A percentile compares a stretch with the other conserved stretches of the same genome.
phyloP scores from a whole-genome alignment of 768 basidiomycete species.

The Agrocybe praecox region DNA sequence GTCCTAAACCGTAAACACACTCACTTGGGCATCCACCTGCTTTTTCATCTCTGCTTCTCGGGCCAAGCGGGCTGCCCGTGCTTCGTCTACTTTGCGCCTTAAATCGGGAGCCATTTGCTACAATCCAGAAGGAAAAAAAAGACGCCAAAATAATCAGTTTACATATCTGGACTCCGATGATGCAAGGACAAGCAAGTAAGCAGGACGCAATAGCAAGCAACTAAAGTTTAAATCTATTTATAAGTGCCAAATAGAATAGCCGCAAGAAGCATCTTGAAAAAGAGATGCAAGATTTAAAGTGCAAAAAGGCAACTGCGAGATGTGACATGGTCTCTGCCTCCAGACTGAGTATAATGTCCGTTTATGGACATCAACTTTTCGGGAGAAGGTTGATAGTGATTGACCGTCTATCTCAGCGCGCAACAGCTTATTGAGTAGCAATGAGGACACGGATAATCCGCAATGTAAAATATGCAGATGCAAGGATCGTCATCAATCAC shows the following conservation, averaged over 20 bases:
- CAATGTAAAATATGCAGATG: slow-evolving; percentile 6
- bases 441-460: slow-evolving; percentile 13
- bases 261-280: background rate
- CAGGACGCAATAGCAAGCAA: background rate
- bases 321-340: background rate
- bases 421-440: slow-evolving; percentile 10
- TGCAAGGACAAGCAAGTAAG: slow-evolving; percentile 9
- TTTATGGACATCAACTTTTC: background rate
- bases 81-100: slow-evolving; percentile 62
- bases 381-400: slow-evolving; percentile 13
- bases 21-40: slow-evolving; percentile 55
- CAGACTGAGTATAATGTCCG: background rate
- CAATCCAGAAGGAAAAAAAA: slow-evolving; percentile 1
- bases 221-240: slow-evolving; percentile 2
- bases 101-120: slow-evolving; percentile 70
- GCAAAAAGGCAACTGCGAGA: background rate
- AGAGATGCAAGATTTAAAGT: slow-evolving; percentile 3
- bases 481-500: slow-evolving; percentile 5
- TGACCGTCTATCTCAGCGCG: slow-evolving; percentile 1
- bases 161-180: slow-evolving; percentile 8
- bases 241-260: slow-evolving; percentile 1
- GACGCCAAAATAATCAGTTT: background rate
- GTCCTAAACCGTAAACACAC: slow-evolving; percentile 20
- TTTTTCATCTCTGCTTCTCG: slow-evolving; percentile 57
- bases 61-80: slow-evolving; percentile 51